Base-by-base conservation (phyloP, 164 flowering plant species). In the Magnolia kwangsiensis region DNA sequence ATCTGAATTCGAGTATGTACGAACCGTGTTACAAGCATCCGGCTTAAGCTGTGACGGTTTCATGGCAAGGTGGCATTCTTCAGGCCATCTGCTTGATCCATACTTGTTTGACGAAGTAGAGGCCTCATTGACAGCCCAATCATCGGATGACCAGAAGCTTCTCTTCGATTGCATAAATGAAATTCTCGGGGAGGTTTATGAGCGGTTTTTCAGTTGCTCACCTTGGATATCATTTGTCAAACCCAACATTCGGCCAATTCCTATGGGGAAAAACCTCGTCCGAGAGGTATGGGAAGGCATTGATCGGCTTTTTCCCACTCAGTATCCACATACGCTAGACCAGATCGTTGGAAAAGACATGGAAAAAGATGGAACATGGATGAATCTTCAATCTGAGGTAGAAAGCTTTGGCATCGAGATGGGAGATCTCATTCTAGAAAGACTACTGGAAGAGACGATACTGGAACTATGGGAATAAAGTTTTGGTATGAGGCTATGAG, bases 91-190 rank as follows among this genome's bases (percentile, higher is more conserved):
- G 73, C 85, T 94, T 20, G 88, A 92, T 63, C 86, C 84, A 21
- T 80, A 88, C 24, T 77, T 92, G 81, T 73, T 84, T 69, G 84
- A 83, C 63, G 90, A 89, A 79, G 88, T 89, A 4, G 90, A 85
- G 51, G 78, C 84, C 74, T 84, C 80, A 21, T 76, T 88, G 5
- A 79, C 83, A 78, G 61, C 16, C 18, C 87, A 83, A 76, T 83
- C 85, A 74, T 79, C 82, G 67, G 77, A 74, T 73, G 91, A 89
- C 19, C 51, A 27, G 72, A 85, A 89, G 80, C 87, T 90, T 51
- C 87, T 96, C 65, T 92, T 92, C 75, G 97, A 96, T 72, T 88
- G 90, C 63, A 78, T 88, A 29, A 89, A 91, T 77, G 94, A 96
- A 79, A 89, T 89, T 80, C 94, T 94, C 13, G 11, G 79, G 67